Evolutionary conservation across 139 green algal species (phyloP).

Genomic region (Auxenochlorella protothecoides): DNA sequence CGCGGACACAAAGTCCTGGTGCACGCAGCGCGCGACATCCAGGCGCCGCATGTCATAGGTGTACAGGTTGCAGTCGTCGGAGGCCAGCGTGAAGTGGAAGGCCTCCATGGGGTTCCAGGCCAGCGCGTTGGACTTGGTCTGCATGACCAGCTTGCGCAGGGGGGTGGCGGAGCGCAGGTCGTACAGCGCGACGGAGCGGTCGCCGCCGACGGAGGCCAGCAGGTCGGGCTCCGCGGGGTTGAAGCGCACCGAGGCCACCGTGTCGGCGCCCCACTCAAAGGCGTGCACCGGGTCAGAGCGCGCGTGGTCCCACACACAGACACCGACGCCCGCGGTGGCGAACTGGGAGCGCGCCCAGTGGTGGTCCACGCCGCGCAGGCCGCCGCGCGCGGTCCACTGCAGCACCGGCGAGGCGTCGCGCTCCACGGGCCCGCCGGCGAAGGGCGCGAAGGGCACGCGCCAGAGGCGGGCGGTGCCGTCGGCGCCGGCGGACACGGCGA

Average conservation of each 20-base stretch:
- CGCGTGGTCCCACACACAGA: slow-evolving; percentile 90
- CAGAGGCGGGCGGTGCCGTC: slow-evolving; percentile 84
- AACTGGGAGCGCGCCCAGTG: slow-evolving; percentile 70
- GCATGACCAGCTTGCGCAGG: slow-evolving; percentile 87
- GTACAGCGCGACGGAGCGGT: slow-evolving; percentile 91
- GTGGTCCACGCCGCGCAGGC: slow-evolving; percentile 76
- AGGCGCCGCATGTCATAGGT: slow-evolving; percentile 96
- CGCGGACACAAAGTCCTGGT: slow-evolving; percentile 86
- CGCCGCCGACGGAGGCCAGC: slow-evolving; percentile 76
- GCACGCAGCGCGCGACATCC: slow-evolving; percentile 66
- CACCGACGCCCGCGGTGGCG: slow-evolving; percentile 65
- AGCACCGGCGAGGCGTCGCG: slow-evolving; percentile 45
- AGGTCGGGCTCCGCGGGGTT: slow-evolving; percentile 91
- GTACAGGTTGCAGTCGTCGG: slow-evolving; percentile 94
- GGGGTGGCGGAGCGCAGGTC: slow-evolving; percentile 76
- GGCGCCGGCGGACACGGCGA: slow-evolving; percentile 61
- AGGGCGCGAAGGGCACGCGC: slow-evolving; percentile 68
- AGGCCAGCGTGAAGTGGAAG: slow-evolving; percentile 95
- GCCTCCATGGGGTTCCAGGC: slow-evolving; percentile 96
- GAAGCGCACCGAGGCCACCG: slow-evolving; percentile 77
- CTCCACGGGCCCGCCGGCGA: slow-evolving; percentile 50
- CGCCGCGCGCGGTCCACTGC: slow-evolving; percentile 47
- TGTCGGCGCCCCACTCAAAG: slow-evolving; percentile 88
- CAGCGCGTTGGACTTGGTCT: slow-evolving; percentile 83
- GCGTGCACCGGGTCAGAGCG: slow-evolving; percentile 70